Conservation (phyloP, 441 rosid genomes). For the Syzygium malaccense region DNA sequence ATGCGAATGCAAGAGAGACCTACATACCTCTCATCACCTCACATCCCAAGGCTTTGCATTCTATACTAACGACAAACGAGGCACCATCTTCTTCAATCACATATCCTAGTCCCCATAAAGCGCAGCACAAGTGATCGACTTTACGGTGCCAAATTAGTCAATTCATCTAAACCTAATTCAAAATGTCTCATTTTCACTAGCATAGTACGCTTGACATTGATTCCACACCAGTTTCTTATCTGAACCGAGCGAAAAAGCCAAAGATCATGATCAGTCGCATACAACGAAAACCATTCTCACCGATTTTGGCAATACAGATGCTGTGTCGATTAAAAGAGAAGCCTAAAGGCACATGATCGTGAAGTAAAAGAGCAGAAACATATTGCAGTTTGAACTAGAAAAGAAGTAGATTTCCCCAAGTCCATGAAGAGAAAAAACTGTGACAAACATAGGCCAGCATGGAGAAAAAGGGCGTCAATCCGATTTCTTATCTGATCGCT, state of each 20-base stretch:
- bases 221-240: neutral
- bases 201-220: neutral
- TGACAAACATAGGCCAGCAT: neutral
- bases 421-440: neutral
- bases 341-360: neutral
- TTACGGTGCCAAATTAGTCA: neutral
- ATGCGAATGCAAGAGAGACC: neutral
- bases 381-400: neutral
- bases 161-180: neutral
- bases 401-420: neutral
- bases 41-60: neutral
- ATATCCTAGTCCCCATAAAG: neutral
- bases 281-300: neutral
- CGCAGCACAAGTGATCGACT: neutral
- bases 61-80: neutral
- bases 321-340: neutral
- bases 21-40: neutral
- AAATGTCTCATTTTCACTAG: neutral
- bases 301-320: neutral
- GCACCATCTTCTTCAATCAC: neutral
- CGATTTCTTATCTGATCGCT: conserved; percentile 37
- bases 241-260: neutral
- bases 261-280: neutral
- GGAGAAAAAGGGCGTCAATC: conserved; percentile 18
- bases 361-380: neutral